phyloP scores from a whole-genome alignment of 352 stramenopile species.

The Globisporangium cystogenes region DNA sequence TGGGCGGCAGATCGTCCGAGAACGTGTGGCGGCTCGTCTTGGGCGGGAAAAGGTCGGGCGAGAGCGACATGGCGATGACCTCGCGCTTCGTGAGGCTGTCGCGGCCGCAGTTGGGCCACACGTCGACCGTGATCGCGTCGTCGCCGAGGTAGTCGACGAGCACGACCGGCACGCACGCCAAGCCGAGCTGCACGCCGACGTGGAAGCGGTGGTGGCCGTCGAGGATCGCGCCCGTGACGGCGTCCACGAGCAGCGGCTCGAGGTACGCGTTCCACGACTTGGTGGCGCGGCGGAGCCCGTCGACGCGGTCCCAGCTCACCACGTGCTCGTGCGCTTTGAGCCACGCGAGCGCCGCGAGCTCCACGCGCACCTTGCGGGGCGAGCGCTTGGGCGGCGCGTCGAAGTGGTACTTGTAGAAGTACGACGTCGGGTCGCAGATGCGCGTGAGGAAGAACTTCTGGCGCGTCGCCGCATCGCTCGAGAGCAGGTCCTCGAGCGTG shows the following conservation, averaged over 20 bases:
- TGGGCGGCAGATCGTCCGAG: constrained; percentile 77
- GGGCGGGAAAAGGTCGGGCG: constrained; percentile 73
- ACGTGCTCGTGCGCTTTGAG: constrained; percentile 83
- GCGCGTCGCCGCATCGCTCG: constrained; percentile 42
- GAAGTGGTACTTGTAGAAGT: constrained; percentile 90
- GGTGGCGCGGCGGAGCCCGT: constrained; percentile 68
- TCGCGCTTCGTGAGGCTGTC: constrained; percentile 79
- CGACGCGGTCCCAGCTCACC: constrained; percentile 82
- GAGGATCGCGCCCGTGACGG: constrained; percentile 65
- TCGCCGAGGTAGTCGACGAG: constrained; percentile 82
- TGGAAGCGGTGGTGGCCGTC: constrained; percentile 85
- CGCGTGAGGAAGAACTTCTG: constrained; percentile 83
- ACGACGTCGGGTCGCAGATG: constrained; percentile 83
- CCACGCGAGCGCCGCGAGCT: constrained; percentile 59
- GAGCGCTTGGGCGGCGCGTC: constrained; percentile 57
- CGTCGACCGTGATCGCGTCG: constrained; percentile 78
- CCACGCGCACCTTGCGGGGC: constrained; percentile 54
- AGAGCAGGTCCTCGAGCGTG: constrained; percentile 79
- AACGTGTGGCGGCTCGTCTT: constrained; percentile 87
- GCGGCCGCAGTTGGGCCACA: constrained; percentile 80
- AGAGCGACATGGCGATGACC: constrained; percentile 82
- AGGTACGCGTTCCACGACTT: constrained; percentile 77
- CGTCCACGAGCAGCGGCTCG: constrained; percentile 78
- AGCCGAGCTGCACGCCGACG: constrained; percentile 63
- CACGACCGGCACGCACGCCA: constrained; percentile 66